Conservation (phyloP, 163 green algal species). For the Volvox carteri region DNA sequence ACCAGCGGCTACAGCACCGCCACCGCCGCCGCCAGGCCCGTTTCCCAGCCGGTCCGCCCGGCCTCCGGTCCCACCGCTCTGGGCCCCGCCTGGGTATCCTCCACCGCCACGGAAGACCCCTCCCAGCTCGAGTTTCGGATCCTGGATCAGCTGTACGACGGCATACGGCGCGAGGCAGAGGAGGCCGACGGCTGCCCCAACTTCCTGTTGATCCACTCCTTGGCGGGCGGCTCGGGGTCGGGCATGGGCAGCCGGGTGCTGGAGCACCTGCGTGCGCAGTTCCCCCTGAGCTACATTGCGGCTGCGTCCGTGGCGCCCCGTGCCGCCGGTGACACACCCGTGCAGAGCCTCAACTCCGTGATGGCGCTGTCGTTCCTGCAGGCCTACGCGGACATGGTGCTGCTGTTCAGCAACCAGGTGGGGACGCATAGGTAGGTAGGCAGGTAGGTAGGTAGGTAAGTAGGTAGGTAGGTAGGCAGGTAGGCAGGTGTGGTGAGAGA, state of each 20-base stretch:
- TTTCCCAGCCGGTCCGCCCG: too few relatives aligned
- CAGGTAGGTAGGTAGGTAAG: too few relatives aligned
- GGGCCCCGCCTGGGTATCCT: slow-evolving; percentile 45
- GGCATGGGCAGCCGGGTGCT: slow-evolving; percentile 63
- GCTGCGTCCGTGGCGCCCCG: slow-evolving; percentile 57
- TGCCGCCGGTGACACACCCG: slow-evolving; percentile 46
- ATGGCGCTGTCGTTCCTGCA: slow-evolving; percentile 70
- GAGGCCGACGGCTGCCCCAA: slow-evolving; percentile 57
- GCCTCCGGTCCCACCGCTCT: not conserved
- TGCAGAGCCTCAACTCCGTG: slow-evolving; percentile 65
- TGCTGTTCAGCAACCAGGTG: slow-evolving; percentile 66
- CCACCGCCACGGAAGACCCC: slow-evolving; percentile 46
- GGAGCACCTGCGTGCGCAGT: slow-evolving; percentile 58
- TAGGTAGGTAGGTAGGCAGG: too few relatives aligned
- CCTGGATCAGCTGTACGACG: slow-evolving; percentile 59
- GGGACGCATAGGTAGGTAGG: not conserved
- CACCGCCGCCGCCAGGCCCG: not conserved
- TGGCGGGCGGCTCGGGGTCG: slow-evolving; percentile 61
- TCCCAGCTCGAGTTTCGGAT: slow-evolving; percentile 54
- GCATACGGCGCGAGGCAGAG: slow-evolving; percentile 61
- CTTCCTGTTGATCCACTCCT: slow-evolving; percentile 69
- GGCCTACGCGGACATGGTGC: slow-evolving; percentile 64
- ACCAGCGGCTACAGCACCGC: too few relatives aligned
- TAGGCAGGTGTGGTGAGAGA: too few relatives aligned
- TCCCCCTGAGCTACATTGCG: slow-evolving; percentile 57